These are phyloP conservation scores for Phyllostachys edulis DNA, from an alignment of 176 grass and related monocot genomes.

Conservation along the genomic window DNA sequence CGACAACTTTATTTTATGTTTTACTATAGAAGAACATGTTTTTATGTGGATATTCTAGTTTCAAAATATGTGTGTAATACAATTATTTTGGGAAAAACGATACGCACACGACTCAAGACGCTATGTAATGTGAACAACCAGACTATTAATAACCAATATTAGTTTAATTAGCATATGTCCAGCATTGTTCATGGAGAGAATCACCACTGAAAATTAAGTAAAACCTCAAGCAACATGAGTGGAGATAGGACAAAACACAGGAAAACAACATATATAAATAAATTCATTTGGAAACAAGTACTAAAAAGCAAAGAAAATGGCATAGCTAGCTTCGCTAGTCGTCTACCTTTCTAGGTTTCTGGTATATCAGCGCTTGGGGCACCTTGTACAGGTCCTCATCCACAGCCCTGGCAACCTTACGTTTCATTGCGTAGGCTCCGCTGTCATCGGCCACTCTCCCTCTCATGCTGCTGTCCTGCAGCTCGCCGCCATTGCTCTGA, in stretches of 20 bases:
- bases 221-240: not conserved
- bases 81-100: not conserved
- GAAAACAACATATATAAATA: not conserved
- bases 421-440: not conserved
- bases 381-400: slow-evolving; percentile 85
- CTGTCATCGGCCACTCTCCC: not conserved
- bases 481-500: slow-evolving; percentile 11
- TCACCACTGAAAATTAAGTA: not conserved
- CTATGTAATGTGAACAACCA: not conserved
- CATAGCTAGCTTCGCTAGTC: not conserved
- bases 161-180: not conserved
- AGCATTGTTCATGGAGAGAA: not conserved
- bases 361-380: slow-evolving; percentile 40
- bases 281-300: not conserved
- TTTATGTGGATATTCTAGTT: not conserved
- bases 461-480: slow-evolving; percentile 8
- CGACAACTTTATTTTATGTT: not conserved
- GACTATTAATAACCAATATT: not conserved
- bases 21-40: not conserved
- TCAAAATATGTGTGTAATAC: not conserved
- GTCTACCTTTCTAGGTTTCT: slow-evolving; percentile 55
- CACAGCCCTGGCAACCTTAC: slow-evolving; percentile 29
- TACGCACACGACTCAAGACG: not conserved
- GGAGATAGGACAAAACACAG: not conserved
- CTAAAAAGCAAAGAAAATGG: not conserved